These are phyloP conservation scores for Xylaria flabelliformis DNA, from an alignment of 495 filamentous ascomycete species.

Conservation along the genomic window DNA sequence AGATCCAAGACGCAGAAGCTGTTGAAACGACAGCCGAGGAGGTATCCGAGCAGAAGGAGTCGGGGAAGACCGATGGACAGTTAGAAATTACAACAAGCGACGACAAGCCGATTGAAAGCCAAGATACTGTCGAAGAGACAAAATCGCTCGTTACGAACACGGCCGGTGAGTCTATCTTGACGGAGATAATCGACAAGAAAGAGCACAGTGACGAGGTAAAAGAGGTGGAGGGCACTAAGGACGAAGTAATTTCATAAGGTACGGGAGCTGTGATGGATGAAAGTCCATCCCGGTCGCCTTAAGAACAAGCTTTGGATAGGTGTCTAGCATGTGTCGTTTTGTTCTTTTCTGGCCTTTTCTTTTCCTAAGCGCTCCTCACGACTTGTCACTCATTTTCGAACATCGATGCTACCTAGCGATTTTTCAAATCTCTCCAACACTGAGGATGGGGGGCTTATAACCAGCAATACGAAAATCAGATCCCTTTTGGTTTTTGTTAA, in stretches of 20 bases:
- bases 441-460: not conserved
- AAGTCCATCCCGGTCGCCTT: not conserved
- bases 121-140: slow-evolving; percentile 33
- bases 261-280: slow-evolving; percentile 3
- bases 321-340: not conserved
- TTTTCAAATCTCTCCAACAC: not conserved
- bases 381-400: not conserved
- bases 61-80: slow-evolving; percentile 10
- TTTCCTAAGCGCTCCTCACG: not conserved
- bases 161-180: slow-evolving; percentile 60
- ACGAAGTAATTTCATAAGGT: slow-evolving; percentile 36
- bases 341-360: not conserved
- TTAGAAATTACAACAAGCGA: slow-evolving; percentile 10
- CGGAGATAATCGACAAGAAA: slow-evolving; percentile 48
- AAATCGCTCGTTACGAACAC: slow-evolving; percentile 60
- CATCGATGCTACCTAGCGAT: not conserved
- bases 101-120: slow-evolving; percentile 17
- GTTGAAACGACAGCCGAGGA: slow-evolving; percentile 26
- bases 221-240: slow-evolving; percentile 40
- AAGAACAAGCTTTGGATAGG: not conserved
- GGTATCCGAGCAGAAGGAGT: slow-evolving; percentile 8
- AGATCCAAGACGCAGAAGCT: slow-evolving; percentile 23
- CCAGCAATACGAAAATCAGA: not conserved
- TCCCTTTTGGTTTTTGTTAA: not conserved
- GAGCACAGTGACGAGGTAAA: slow-evolving; percentile 43